phyloP scores from a whole-genome alignment of 768 basidiomycete species.

The Pleurotus pulmonarius region DNA sequence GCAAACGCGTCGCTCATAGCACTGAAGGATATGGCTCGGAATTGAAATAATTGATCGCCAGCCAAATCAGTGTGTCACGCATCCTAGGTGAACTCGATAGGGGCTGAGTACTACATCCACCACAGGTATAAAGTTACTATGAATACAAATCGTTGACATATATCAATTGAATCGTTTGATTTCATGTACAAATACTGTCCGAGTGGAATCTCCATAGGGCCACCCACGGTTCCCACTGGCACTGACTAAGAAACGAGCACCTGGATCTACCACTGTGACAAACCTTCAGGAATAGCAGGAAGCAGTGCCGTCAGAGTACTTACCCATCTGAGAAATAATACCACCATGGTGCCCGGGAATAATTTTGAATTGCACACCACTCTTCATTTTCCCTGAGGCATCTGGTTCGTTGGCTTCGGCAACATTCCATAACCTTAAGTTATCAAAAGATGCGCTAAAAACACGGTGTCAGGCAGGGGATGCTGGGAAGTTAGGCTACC shows the following conservation, averaged over 20 bases:
- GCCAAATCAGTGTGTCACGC: neutral
- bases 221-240: slow-evolving; percentile 93
- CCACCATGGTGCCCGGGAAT: slow-evolving; percentile 96
- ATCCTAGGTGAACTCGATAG: neutral
- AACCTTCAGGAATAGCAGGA: slow-evolving; percentile 6
- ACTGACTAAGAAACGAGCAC: slow-evolving; percentile 80
- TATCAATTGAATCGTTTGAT: slow-evolving; percentile 48
- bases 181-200: slow-evolving; percentile 89
- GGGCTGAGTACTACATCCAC: neutral
- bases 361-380: slow-evolving; percentile 87
- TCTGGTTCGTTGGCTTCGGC: slow-evolving; percentile 72
- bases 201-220: slow-evolving; percentile 81
- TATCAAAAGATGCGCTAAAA: slow-evolving; percentile 83
- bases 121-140: neutral
- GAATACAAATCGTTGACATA: neutral
- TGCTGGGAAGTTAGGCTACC: slow-evolving; percentile 21
- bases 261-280: slow-evolving; percentile 76
- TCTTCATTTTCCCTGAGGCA: slow-evolving; percentile 52
- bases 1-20: slow-evolving; percentile 71
- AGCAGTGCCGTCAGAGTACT: slow-evolving; percentile 26
- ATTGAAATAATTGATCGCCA: neutral
- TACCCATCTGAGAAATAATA: slow-evolving; percentile 89
- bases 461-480: slow-evolving; percentile 7
- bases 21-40: neutral
- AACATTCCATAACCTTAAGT: slow-evolving; percentile 91